Evolutionary conservation across 2,329 filamentous ascomycete genomes (phyloP), one percentile per base, ranked within the genome.

Genomic region (Pseudocercospora vitis): DNA sequence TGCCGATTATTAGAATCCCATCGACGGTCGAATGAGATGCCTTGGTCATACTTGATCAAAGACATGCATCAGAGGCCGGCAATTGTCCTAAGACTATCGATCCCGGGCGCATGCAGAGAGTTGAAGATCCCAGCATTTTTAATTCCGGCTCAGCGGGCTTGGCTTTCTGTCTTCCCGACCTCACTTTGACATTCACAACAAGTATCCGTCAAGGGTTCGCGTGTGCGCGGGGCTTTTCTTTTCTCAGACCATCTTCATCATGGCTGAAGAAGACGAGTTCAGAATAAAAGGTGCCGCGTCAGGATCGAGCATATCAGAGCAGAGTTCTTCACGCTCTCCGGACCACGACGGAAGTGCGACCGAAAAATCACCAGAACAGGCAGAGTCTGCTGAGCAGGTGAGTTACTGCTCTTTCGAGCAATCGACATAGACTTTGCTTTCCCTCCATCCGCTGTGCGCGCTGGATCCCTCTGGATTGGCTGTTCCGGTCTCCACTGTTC

Each of bases 251-350:
- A 49, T 37, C 32, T 26, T 33, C 45, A 58, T 28, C 21, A 65
- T 64, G 62, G 47, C 58, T 21, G 52, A 60, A 37, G 51, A 55
- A 35, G 56, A 58, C 24, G 63, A 62, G 28, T 52, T 60, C 46
- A 51, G 56, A 32, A 60, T 62, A 48, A 62, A 61, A 49, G 61
- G 59, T 32, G 61, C 62, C 11, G 62, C 61, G 33, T 40, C 49
- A 24, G 28, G 26, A 42, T 48, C 48, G 19, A 40, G 49, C 35
- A 14, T 47, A 16, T 33, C 50, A 8, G 45, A 48, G 39, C 40
- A 37, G 39, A 46, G 29, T 35, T 50, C 53, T 26, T 19, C 42
- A 21, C 31, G 52, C 26, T 47, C 54, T 39, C 24, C 12, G 32
- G 56, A 56, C 45, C 57, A 58, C 50, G 48, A 50, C 33, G 44